Evolutionary conservation across 176 grass and related monocot species (phyloP), one percentile per base, ranked within the genome.

Genomic region (Calamus simplicifolius): DNA sequence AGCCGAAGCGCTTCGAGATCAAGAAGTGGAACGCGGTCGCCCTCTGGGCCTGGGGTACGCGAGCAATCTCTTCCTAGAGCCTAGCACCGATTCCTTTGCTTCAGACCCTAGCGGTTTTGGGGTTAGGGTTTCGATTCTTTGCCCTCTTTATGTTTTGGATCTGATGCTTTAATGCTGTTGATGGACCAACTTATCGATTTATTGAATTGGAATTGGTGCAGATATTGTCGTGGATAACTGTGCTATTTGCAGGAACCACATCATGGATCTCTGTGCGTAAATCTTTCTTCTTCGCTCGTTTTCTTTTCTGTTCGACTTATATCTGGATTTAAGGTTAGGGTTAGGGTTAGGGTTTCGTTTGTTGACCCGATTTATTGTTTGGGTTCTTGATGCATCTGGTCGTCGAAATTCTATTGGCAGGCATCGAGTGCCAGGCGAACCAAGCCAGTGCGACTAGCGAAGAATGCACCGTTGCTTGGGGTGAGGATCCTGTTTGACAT

Each of bases 401-500:
- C 10, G 35, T 43, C 4, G 71, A 16, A 25, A 12, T 3, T 13
- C 10, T 63, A 4, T 18, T 73, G 51, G 58, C 65, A 98, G 93
- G 93, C 81, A 98, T 98, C 48, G 93, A 98, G 76, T 98, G 93
- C 76, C 93, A 98, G 70, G 93, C 93, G 55, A 97, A 97, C 77
- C 93, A 97, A 73, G 93, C 93, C 21, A 98, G 87, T 69, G 93
- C 81, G 25, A 98, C 93, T 5, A 98, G 93, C 59, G 93, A 92
- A 57, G 93, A 98, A 59, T 98, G 93, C 81, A 98, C 93, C 19
- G 87, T 98, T 52, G 93, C 93, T 73, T 98, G 93, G 93, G 93
- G 93, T 98, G 88, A 48, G 57, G 48, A 54, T 43, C 48, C 35
- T 43, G 35, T 43, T 6, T 43, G 8, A 2, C 35, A 2, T 43